Evolutionary conservation across 495 filamentous ascomycete genomes (phyloP).

Genomic region (Aspergillus coremiiformis): DNA sequence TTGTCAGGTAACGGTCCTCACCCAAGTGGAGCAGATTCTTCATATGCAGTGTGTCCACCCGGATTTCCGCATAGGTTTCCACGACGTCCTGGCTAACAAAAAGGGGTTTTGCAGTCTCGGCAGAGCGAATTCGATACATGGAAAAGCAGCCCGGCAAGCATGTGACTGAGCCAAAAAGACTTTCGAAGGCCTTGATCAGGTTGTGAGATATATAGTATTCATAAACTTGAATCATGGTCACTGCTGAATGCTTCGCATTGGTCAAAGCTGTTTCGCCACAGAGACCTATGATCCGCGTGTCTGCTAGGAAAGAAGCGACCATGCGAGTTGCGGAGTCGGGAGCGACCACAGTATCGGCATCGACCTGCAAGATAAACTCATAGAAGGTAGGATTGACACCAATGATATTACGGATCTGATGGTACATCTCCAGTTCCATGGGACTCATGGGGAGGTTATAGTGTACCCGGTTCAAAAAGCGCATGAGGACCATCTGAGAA

Average conservation of each 20-base stretch:
- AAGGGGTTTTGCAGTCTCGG: constrained; percentile 87
- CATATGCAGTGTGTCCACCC: constrained; percentile 97
- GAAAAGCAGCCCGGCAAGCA: constrained; percentile 97
- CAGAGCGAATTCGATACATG: constrained; percentile 95
- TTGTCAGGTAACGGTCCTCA: constrained; percentile 94
- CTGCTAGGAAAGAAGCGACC: constrained; percentile 82
- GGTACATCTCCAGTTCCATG: constrained; percentile 95
- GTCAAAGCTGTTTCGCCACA: constrained; percentile 92
- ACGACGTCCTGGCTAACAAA: constrained; percentile 91
- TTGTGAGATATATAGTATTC: constrained; percentile 99
- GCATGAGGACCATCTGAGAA: constrained; percentile 96
- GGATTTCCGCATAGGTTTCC: constrained; percentile 78
- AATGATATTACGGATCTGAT: constrained; percentile 98
- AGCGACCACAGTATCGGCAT: constrained; percentile 93
- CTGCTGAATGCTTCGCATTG: constrained; percentile 85
- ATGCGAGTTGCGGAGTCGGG: constrained; percentile 88
- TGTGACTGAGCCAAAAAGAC: constrained; percentile 92
- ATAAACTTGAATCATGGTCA: constrained; percentile 99
- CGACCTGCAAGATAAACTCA: constrained; percentile 94
- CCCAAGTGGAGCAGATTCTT: constrained; percentile 91
- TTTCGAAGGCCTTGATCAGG: constrained; percentile 96
- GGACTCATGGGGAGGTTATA: constrained; percentile 95
- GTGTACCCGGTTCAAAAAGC: constrained; percentile 96
- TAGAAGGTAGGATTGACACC: constrained; percentile 98
- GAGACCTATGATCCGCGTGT: constrained; percentile 83